A percentile compares a stretch with the other conserved stretches of the same genome.
phyloP scores from a whole-genome alignment of 140 eudicot genomes.

The Cichorium intybus region DNA sequence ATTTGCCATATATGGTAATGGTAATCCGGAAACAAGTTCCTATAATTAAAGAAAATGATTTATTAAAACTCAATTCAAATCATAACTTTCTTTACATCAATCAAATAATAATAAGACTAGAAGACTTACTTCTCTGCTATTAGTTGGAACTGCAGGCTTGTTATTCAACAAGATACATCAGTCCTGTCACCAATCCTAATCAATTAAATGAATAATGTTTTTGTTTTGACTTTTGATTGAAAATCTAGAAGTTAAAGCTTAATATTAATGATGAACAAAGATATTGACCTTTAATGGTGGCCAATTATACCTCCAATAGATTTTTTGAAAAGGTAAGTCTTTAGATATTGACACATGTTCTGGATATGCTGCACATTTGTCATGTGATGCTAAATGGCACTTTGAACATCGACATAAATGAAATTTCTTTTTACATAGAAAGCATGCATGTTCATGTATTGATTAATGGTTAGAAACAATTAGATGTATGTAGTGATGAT shows the following conservation, averaged over 20 bases:
- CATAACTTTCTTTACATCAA: background rate
- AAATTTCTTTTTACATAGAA: conserved; percentile 58
- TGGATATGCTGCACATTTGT: conserved; percentile 77
- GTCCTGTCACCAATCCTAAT: conserved; percentile 60
- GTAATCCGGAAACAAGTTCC: conserved; percentile 73
- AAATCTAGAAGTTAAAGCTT: background rate
- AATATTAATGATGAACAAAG: conserved; percentile 40
- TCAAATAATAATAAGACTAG: background rate
- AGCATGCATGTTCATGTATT: conserved; percentile 71
- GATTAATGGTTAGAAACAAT: background rate
- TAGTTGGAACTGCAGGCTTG: conserved; percentile 68
- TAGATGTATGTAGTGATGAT: background rate
- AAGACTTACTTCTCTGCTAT: conserved; percentile 63
- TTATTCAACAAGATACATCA: conserved; percentile 53
- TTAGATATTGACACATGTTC: conserved; percentile 47
- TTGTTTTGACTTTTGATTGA: background rate
- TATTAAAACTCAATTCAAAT: conserved; percentile 1
- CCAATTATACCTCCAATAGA: conserved; percentile 93
- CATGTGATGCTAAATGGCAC: conserved; percentile 84
- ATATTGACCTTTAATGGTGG: conserved; percentile 73
- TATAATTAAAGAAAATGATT: conserved; percentile 19
- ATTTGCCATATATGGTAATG: conserved; percentile 56
- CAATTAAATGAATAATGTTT: conserved; percentile 30
- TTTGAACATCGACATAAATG: conserved; percentile 69
- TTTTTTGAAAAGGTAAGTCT: conserved; percentile 49